Conservation (phyloP, 352 stramenopile genomes). For the Thalassiosira mediterranea region DNA sequence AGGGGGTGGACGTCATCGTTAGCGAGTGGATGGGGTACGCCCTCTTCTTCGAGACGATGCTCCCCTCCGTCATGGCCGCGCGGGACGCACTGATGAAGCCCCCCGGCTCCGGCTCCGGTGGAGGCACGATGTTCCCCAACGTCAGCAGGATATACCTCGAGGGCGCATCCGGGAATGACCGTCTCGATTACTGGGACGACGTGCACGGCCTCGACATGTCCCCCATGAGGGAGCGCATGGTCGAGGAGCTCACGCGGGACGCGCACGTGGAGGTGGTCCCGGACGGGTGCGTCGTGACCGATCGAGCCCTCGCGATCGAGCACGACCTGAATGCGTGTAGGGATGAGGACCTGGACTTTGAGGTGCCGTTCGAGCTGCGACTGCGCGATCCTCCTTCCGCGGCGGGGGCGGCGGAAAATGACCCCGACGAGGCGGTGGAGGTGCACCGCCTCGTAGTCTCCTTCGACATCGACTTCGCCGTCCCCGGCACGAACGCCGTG, state of each 20-base stretch:
- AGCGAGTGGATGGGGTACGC: constrained; percentile 98
- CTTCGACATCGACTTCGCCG: constrained; percentile 96
- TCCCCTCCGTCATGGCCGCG: constrained; percentile 93
- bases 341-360: constrained; percentile 86
- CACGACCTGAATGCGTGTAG: constrained; percentile 70
- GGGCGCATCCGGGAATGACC: constrained; percentile 91
- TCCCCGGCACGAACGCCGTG: constrained; percentile 88
- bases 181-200: constrained; percentile 89
- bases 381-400: constrained; percentile 87
- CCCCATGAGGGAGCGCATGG: constrained; percentile 94
- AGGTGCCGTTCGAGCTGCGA: constrained; percentile 53
- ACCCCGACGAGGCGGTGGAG: constrained; percentile 70
- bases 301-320: constrained; percentile 87
- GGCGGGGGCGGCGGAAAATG: constrained; percentile 82
- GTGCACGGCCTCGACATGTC: constrained; percentile 99
- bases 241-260: constrained; percentile 85
- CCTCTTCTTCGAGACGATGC: constrained; percentile 95
- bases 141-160: constrained; percentile 90
- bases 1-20: constrained; percentile 95
- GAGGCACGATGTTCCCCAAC: constrained; percentile 91
- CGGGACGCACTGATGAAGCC: constrained; percentile 91
- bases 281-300: constrained; percentile 84
- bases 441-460: constrained; percentile 94
- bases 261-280: constrained; percentile 95
- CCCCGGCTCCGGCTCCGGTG: constrained; percentile 50